Percentiles rank a stretch among this genome's conserved stretches.
These are phyloP conservation scores for Penicillium fuscoglaucum DNA, from an alignment of 2,329 filamentous ascomycete species.

Conservation along the genomic window DNA sequence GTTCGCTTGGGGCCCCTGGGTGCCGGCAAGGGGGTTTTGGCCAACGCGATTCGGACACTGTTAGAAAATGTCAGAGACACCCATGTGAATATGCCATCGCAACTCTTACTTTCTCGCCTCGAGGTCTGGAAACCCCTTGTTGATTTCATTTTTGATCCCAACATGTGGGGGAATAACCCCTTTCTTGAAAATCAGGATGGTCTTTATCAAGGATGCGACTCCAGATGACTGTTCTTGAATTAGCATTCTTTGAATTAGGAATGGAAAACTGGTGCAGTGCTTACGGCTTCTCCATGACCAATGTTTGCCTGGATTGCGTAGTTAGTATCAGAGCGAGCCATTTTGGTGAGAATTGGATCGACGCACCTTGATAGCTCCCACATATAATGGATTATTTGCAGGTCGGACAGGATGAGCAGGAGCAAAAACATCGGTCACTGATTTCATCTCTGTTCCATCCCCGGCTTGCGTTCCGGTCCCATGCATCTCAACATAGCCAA, in stretches of 20 bases:
- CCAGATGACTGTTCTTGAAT: constrained; percentile 22
- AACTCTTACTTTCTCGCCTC: too few relatives aligned
- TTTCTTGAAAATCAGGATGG: constrained; percentile 64
- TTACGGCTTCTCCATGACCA: constrained; percentile 47
- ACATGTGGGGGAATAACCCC: constrained; percentile 64
- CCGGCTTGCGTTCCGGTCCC: constrained; percentile 47
- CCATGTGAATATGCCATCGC: too few relatives aligned
- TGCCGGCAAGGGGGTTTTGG: too few relatives aligned
- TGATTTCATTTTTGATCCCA: constrained; percentile 60
- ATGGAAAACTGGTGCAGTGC: too few relatives aligned
- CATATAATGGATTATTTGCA: constrained; percentile 29
- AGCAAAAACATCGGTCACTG: constrained; percentile 39
- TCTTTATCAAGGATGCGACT: constrained; percentile 55
- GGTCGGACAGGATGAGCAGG: constrained; percentile 20
- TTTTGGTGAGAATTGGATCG: too few relatives aligned
- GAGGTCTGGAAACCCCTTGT: constrained; percentile 11
- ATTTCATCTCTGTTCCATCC: constrained; percentile 41
- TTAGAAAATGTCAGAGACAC: too few relatives aligned
- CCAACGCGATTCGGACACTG: too few relatives aligned
- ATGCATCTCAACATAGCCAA: constrained; percentile 45
- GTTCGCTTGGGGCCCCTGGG: too few relatives aligned
- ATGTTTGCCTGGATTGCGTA: constrained; percentile 26
- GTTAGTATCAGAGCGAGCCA: too few relatives aligned
- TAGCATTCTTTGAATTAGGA: too few relatives aligned
- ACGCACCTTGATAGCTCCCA: constrained; percentile 29